Conservation (phyloP, 139 green algal genomes). For the Closterium sp. region DNA sequence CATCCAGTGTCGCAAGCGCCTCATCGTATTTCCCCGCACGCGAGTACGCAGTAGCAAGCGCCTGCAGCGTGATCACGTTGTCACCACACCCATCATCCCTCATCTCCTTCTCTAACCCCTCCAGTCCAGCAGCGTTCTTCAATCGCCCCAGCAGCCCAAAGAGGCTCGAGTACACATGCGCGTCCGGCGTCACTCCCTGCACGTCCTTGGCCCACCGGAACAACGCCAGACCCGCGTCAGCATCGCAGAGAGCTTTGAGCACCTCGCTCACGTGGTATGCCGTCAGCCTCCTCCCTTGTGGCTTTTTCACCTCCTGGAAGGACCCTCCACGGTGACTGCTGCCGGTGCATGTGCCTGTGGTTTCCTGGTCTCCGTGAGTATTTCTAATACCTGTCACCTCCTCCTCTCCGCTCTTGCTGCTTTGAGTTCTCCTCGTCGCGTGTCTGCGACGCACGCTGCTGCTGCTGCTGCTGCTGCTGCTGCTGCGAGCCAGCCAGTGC, state of each 20-base stretch:
- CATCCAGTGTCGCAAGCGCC: neutral
- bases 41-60: neutral
- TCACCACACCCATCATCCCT: neutral
- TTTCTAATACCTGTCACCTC: too few species aligned
- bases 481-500: neutral
- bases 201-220: conserved; percentile 25
- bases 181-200: conserved; percentile 7
- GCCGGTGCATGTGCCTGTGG: neutral
- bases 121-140: neutral
- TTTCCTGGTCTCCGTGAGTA: neutral
- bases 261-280: conserved; percentile 27
- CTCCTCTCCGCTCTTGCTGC: neutral
- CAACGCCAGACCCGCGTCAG: conserved; percentile 4
- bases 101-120: conserved; percentile 15
- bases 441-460: neutral
- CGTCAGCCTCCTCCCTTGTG: neutral
- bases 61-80: conserved; percentile 7
- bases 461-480: too few species aligned
- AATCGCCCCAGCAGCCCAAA: conserved; percentile 20
- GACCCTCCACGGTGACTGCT: neutral
- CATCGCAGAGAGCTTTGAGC: neutral
- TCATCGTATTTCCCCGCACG: neutral
- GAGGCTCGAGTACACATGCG: conserved; percentile 28
- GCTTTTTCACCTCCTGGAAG: neutral
- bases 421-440: neutral